phyloP scores from a whole-genome alignment of 768 basidiomycete genomes.

The Hypholoma sublateritium region DNA sequence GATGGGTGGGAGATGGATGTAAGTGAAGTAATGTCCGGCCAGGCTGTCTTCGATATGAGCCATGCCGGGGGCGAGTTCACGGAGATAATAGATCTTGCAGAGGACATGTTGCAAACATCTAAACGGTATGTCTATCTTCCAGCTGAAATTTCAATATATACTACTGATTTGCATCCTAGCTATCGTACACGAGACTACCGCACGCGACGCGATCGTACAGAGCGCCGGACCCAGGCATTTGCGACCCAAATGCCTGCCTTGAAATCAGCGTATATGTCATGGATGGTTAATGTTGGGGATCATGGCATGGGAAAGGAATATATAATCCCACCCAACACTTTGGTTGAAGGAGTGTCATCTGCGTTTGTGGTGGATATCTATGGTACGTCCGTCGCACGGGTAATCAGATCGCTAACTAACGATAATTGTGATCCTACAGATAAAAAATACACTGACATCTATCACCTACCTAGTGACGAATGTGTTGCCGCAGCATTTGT shows the following conservation, averaged over 20 bases:
- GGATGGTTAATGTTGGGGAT: neutral
- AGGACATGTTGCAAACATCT: neutral
- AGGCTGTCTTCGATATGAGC: neutral
- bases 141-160: neutral
- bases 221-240: neutral
- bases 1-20: neutral
- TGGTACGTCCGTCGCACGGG: neutral
- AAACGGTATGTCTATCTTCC: neutral
- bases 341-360: no score
- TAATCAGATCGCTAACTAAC: no score
- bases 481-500: neutral
- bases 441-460: neutral
- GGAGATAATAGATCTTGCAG: neutral
- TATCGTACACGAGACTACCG: neutral
- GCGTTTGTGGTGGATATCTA: neutral
- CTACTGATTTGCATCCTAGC: neutral
- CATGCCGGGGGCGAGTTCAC: neutral
- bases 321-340: neutral
- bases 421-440: neutral
- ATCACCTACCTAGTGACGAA: neutral
- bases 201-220: neutral
- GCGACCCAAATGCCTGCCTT: neutral
- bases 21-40: neutral
- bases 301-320: neutral
- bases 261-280: neutral